Evolutionary conservation across 1,139 yeast genomes (phyloP).

Genomic region (Suzukiozyma palmioleophila): DNA sequence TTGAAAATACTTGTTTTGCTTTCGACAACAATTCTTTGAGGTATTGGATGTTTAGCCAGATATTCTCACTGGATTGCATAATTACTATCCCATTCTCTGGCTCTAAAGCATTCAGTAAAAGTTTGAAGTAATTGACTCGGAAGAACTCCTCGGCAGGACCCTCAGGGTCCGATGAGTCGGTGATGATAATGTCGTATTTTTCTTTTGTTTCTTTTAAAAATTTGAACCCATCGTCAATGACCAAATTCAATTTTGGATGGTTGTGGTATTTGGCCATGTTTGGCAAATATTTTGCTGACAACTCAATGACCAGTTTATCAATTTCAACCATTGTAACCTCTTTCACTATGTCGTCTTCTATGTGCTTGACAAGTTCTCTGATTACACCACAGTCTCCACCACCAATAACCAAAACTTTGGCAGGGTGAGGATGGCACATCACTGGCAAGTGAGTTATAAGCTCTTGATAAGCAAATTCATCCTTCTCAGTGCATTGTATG

Average conservation of each 20-base stretch:
- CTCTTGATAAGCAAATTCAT: conserved; percentile 88
- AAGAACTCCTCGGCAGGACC: conserved; percentile 97
- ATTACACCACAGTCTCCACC: conserved; percentile 96
- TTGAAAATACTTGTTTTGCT: conserved; percentile 69
- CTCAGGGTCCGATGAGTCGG: conserved; percentile 96
- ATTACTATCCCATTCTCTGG: conserved; percentile 70
- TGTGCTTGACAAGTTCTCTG: conserved; percentile 79
- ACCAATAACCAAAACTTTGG: conserved; percentile 77
- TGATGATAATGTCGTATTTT: conserved; percentile 80
- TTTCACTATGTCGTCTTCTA: conserved; percentile 48
- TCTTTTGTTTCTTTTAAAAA: conserved; percentile 46
- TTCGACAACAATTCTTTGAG: conserved; percentile 56
- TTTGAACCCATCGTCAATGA: conserved; percentile 87
- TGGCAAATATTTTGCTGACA: conserved; percentile 74
- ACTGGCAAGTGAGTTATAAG: conserved; percentile 79
- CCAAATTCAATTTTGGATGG: conserved; percentile 69
- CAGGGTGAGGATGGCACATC: conserved; percentile 70
- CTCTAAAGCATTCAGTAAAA: conserved; percentile 64
- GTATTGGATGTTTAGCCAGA: conserved; percentile 80
- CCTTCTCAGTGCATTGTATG: conserved; percentile 84
- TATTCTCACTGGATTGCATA: conserved; percentile 88
- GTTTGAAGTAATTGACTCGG: conserved; percentile 74
- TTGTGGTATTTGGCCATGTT: conserved; percentile 69
- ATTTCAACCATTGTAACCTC: conserved; percentile 82
- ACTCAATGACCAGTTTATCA: conserved; percentile 78